A percentile compares a stretch with the other conserved stretches of the same genome.
phyloP scores from a whole-genome alignment of 176 grass and related monocot species.

The Chrysopogon serrulatus region DNA sequence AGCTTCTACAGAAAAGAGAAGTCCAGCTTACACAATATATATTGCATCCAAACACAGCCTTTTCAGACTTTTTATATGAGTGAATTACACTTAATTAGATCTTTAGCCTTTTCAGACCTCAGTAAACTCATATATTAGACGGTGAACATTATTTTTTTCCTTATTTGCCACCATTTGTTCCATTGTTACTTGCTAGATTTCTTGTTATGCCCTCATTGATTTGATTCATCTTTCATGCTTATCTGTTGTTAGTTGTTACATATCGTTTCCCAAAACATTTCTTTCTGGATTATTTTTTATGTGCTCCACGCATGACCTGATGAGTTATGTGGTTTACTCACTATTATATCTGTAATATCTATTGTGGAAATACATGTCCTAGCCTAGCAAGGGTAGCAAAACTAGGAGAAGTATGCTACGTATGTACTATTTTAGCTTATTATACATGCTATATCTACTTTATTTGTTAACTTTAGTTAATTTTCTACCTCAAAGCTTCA shows the following conservation, averaged over 20 bases:
- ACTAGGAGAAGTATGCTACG: background rate
- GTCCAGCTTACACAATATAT: background rate
- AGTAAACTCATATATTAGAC: background rate
- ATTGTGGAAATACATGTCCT: background rate
- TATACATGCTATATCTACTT: background rate
- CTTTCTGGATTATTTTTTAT: background rate
- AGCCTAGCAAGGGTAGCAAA: background rate
- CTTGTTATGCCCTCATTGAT: background rate
- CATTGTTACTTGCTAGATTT: background rate
- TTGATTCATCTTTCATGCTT: background rate
- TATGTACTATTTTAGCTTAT: background rate
- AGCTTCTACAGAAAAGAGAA: background rate
- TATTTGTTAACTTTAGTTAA: background rate
- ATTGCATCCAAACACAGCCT: background rate
- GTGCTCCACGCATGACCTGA: background rate
- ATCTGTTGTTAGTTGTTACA: background rate
- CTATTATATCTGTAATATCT: background rate
- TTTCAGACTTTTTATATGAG: background rate
- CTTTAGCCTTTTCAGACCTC: background rate
- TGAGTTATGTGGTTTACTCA: background rate
- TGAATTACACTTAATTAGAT: background rate
- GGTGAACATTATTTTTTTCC: background rate
- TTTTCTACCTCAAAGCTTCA: background rate
- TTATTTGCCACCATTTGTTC: background rate
- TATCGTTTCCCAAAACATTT: background rate